Percentiles rank a stretch among this genome's conserved stretches.
Evolutionary conservation across 73 alveolate genomes (phyloP).

Genomic region (Tetrahymena thermophila): DNA sequence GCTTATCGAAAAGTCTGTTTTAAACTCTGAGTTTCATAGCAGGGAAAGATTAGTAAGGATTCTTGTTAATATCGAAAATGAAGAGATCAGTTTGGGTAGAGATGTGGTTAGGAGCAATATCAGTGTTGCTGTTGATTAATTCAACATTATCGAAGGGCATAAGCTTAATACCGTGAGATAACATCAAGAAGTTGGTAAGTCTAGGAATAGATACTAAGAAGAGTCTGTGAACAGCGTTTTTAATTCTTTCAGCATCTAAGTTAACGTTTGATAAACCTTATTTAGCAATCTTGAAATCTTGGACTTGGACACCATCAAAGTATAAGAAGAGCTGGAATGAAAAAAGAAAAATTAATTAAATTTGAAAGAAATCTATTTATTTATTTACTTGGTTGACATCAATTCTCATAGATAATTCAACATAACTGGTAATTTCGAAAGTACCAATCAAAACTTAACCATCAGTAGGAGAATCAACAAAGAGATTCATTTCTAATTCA

Average conservation of each 20-base stretch:
- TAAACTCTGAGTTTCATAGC: not conserved
- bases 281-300: not conserved
- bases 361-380: not conserved
- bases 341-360: too few species aligned
- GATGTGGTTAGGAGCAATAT: not conserved
- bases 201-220: not conserved
- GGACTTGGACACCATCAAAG: not conserved
- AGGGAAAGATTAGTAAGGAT: not conserved
- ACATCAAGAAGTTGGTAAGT: not conserved
- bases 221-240: not conserved
- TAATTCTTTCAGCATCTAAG: not conserved
- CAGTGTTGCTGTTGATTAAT: not conserved
- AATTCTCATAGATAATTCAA: not conserved
- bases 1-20: not conserved
- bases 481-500: not conserved
- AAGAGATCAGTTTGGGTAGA: not conserved
- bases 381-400: not conserved
- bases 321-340: not conserved
- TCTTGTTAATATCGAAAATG: not conserved
- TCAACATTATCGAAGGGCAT: constrained; percentile 2
- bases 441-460: not conserved
- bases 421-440: not conserved
- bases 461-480: not conserved
- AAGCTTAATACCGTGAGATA: not conserved
- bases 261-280: not conserved